Evolutionary conservation across 1,139 yeast species (phyloP).

Genomic region (Pichia sp.): DNA sequence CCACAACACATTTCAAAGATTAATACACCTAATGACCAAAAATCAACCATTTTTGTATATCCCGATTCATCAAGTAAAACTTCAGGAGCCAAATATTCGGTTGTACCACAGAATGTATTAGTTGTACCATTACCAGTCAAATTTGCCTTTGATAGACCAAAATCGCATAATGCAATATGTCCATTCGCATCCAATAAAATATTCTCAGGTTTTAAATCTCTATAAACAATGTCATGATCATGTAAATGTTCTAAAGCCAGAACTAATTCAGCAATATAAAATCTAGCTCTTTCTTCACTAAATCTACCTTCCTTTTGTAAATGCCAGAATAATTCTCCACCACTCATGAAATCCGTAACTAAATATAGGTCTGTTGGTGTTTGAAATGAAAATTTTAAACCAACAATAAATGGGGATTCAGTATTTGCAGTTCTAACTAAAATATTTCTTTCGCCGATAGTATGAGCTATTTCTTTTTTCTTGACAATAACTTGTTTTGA

Average conservation of each 20-base stretch:
- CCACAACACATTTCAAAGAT: slow-evolving; percentile 94
- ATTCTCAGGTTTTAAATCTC: slow-evolving; percentile 94
- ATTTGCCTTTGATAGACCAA: slow-evolving; percentile 92
- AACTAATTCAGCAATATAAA: slow-evolving; percentile 91
- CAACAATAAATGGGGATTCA: slow-evolving; percentile 86
- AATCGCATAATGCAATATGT: slow-evolving; percentile 93
- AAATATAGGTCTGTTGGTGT: slow-evolving; percentile 86
- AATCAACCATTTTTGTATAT: slow-evolving; percentile 81
- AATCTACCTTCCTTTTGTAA: slow-evolving; percentile 93
- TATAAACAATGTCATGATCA: slow-evolving; percentile 86
- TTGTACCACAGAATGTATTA: slow-evolving; percentile 95
- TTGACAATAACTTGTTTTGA: slow-evolving; percentile 91
- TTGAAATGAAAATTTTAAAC: slow-evolving; percentile 90
- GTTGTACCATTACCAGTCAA: slow-evolving; percentile 84
- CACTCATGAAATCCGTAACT: slow-evolving; percentile 96
- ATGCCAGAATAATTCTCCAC: slow-evolving; percentile 97
- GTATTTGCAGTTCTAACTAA: slow-evolving; percentile 80
- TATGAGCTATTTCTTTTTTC: slow-evolving; percentile 95
- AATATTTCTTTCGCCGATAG: slow-evolving; percentile 93
- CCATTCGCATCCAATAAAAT: slow-evolving; percentile 93
- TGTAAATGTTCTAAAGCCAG: slow-evolving; percentile 88
- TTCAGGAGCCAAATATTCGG: slow-evolving; percentile 84
- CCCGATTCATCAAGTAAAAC: slow-evolving; percentile 76
- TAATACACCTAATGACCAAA: slow-evolving; percentile 77
- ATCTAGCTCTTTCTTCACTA: slow-evolving; percentile 86